Evolutionary conservation across 2,329 filamentous ascomycete species (phyloP).

Genomic region (Amauroascus verrucosus): DNA sequence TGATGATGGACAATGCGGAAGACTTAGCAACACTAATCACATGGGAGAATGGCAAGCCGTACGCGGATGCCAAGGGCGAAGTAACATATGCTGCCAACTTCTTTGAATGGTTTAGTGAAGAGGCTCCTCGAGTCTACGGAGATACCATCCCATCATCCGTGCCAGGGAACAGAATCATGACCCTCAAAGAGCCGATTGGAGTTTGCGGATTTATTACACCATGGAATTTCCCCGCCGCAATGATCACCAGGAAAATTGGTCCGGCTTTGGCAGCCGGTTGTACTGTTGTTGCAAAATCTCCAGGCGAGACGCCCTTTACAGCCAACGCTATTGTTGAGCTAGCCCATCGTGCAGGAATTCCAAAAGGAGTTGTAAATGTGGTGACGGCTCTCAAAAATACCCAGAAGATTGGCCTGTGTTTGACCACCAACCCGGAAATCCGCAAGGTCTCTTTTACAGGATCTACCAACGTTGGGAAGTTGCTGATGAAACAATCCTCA

Average conservation of each 20-base stretch:
- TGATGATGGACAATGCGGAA: conserved; percentile 56
- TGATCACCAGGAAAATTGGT: conserved; percentile 44
- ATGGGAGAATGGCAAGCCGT: conserved; percentile 60
- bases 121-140: conserved; percentile 49
- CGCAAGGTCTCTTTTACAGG: conserved; percentile 94
- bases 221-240: conserved; percentile 53
- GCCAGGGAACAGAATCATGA: conserved; percentile 52
- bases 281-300: conserved; percentile 85
- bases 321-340: conserved; percentile 80
- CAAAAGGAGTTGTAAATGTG: conserved; percentile 82
- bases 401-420: conserved; percentile 60
- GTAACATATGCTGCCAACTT: conserved; percentile 50
- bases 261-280: conserved; percentile 79
- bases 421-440: conserved; percentile 66
- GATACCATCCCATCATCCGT: conserved; percentile 52
- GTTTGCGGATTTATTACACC: conserved; percentile 59
- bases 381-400: conserved; percentile 74
- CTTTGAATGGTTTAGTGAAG: conserved; percentile 55
- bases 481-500: conserved; percentile 86
- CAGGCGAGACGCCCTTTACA: conserved; percentile 85
- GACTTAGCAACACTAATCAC: conserved; percentile 57
- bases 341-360: conserved; percentile 75
- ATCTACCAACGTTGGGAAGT: conserved; percentile 51
- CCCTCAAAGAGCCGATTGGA: conserved; percentile 56
- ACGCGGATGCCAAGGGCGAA: conserved; percentile 51